Conservation (phyloP, 352 stramenopile genomes). For the Phytophthora boehmeriae region DNA sequence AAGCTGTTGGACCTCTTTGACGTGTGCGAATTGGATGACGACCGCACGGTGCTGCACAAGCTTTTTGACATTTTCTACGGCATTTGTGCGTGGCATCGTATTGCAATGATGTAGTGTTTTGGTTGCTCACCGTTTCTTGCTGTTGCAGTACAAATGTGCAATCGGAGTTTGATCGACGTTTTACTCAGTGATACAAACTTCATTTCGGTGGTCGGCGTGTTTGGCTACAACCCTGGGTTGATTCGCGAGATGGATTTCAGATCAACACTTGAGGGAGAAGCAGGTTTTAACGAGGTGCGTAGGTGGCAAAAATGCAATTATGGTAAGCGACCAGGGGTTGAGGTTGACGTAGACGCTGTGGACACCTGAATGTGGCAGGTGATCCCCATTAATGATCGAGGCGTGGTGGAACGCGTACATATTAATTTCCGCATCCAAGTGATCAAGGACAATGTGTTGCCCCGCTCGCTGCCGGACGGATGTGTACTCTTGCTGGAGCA, state of each 20-base stretch:
- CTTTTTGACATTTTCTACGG: conserved; percentile 83
- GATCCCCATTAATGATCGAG: conserved; percentile 66
- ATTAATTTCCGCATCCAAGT: conserved; percentile 90
- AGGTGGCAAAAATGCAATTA: conserved; percentile 1
- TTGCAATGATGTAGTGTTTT: background rate
- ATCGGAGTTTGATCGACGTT: conserved; percentile 68
- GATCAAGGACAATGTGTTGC: conserved; percentile 88
- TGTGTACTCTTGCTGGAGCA: conserved; percentile 82
- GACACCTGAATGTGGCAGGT: conserved; percentile 40
- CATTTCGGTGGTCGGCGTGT: conserved; percentile 79
- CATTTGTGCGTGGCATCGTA: conserved; percentile 42
- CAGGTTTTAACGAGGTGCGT: conserved; percentile 73
- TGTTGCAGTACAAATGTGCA: conserved; percentile 74
- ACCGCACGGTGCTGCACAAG: conserved; percentile 61
- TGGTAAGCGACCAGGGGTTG: background rate
- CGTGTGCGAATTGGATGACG: conserved; percentile 66
- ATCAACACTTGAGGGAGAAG: conserved; percentile 56
- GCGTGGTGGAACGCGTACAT: conserved; percentile 74
- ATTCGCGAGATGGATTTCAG: conserved; percentile 82
- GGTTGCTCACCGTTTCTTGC: conserved; percentile 1
- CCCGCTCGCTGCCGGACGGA: conserved; percentile 74
- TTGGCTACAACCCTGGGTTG: conserved; percentile 80
- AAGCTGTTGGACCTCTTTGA: conserved; percentile 82
- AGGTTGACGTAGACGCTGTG: conserved; percentile 1
- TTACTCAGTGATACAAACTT: conserved; percentile 81